phyloP scores from a whole-genome alignment of 208 protist genomes.

The Leishmania tropica region DNA sequence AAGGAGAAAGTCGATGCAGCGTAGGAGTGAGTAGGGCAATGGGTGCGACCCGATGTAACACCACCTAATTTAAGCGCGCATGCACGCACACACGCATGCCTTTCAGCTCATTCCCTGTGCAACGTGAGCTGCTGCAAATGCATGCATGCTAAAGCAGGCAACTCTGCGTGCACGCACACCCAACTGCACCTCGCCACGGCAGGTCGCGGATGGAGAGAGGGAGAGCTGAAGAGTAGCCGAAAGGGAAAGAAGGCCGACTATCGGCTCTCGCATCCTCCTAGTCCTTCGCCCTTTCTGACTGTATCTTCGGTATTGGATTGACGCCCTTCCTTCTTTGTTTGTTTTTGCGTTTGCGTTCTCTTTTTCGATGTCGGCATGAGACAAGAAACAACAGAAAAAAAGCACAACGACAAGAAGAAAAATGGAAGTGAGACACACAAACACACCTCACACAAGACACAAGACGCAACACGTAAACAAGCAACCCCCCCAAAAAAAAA shows the following conservation, averaged over 20 bases:
- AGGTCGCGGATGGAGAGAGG: neutral
- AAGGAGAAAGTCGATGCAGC: neutral
- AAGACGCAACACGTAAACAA: too few relatives aligned
- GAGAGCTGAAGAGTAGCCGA: neutral
- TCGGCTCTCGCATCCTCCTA: neutral
- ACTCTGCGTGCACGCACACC: neutral
- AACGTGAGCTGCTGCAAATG: neutral
- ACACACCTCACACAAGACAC: neutral
- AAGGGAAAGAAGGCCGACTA: neutral
- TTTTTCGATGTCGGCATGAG: conserved; percentile 5
- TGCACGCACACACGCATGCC: neutral
- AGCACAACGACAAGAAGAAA: neutral
- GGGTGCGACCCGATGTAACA: neutral
- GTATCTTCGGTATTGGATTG: neutral
- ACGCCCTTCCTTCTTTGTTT: neutral
- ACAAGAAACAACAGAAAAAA: conserved; percentile 4
- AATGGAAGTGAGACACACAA: conserved; percentile 1
- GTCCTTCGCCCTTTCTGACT: neutral
- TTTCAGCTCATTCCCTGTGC: neutral
- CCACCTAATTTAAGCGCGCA: neutral
- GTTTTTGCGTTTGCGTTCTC: conserved; percentile 12
- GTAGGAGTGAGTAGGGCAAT: neutral
- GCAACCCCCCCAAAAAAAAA: neutral
- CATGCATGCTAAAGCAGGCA: neutral
- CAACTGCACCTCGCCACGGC: neutral